A percentile compares a stretch with the other conserved stretches of the same genome.
Conservation (phyloP, 352 stramenopile species). For the Globisporangium cystogenes region DNA sequence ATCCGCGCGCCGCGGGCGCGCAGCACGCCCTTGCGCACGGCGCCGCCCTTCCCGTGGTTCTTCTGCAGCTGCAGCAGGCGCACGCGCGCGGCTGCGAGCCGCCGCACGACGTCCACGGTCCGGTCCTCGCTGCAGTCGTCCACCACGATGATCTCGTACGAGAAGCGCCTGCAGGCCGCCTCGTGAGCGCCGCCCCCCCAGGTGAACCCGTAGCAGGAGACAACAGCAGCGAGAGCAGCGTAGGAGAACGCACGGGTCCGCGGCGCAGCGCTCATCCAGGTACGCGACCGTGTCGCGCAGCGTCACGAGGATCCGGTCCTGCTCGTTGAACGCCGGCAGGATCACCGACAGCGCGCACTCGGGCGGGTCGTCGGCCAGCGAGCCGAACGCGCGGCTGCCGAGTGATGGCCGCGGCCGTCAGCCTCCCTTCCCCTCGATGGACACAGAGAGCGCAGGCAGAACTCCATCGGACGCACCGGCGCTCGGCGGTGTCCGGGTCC, state of each 20-base stretch:
- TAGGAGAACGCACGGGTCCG: conserved; percentile 32
- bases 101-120: conserved; percentile 66
- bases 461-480: conserved; percentile 44
- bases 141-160: conserved; percentile 90
- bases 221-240: neutral
- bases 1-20: conserved; percentile 72
- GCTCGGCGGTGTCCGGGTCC: conserved; percentile 38
- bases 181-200: neutral
- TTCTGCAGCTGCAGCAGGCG: conserved; percentile 72
- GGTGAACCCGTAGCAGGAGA: neutral
- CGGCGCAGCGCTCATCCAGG: conserved; percentile 54
- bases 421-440: too few species aligned
- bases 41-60: conserved; percentile 92
- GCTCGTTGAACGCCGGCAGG: conserved; percentile 94
- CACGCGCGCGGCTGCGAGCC: conserved; percentile 44
- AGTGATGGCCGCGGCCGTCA: neutral
- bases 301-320: conserved; percentile 90
- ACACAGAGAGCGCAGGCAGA: too few species aligned
- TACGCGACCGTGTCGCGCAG: conserved; percentile 87
- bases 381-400: conserved; percentile 44
- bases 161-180: conserved; percentile 16
- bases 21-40: conserved; percentile 87
- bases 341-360: conserved; percentile 84
- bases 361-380: conserved; percentile 45
- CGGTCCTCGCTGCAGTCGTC: conserved; percentile 89